These are phyloP conservation scores for Aspergillus tubingensis DNA, from an alignment of 2,329 filamentous ascomycete genomes.

Conservation along the genomic window DNA sequence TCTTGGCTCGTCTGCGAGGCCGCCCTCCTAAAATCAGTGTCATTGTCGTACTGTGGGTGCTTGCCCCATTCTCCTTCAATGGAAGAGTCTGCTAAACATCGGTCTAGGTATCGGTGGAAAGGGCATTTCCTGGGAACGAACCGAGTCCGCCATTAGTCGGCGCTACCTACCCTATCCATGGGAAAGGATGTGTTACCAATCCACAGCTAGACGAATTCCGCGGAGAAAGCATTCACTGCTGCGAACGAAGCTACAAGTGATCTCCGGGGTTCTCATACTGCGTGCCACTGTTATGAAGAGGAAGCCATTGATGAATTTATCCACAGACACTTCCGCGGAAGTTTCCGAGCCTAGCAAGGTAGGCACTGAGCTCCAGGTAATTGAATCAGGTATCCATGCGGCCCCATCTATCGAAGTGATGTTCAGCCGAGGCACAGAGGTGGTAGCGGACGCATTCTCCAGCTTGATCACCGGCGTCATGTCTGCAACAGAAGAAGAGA, in stretches of 20 bases:
- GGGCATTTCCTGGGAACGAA: neutral
- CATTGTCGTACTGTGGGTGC: neutral
- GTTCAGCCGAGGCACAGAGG: neutral
- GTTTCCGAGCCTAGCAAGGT: neutral
- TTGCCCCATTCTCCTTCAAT: neutral
- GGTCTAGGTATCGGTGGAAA: neutral
- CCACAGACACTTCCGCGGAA: neutral
- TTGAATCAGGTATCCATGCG: neutral
- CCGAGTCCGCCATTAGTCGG: neutral
- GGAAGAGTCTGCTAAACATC: neutral
- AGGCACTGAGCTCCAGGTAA: neutral
- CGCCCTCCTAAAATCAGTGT: neutral
- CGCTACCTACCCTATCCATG: neutral
- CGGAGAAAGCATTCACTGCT: neutral
- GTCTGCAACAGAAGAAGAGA: neutral
- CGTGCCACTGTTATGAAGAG: constrained; percentile 1
- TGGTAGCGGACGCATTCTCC: neutral
- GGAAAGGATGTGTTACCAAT: neutral
- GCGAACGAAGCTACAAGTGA: constrained; percentile 9
- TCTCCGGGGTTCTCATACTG: constrained; percentile 5
- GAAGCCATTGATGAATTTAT: neutral
- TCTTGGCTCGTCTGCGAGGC: neutral
- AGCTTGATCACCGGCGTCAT: neutral
- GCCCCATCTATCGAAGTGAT: neutral
- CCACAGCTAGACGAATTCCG: neutral